Percentiles rank a stretch among this genome's conserved stretches.
These are phyloP conservation scores for Thymus mandschuricus DNA, from an alignment of 257 asterid species.

Conservation along the genomic window DNA sequence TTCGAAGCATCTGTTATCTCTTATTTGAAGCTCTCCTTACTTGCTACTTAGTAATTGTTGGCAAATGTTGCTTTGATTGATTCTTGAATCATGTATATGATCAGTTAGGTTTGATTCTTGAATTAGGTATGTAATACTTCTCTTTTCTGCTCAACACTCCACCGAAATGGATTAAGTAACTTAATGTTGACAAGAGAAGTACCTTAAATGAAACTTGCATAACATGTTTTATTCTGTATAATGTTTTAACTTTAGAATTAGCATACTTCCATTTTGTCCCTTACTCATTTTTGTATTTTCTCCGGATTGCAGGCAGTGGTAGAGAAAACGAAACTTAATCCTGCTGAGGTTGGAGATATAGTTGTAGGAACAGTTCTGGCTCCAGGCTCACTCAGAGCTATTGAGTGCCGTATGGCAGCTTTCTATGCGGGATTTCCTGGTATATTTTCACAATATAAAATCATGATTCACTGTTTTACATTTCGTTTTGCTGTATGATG, in stretches of 20 bases:
- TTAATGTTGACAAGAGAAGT: background rate
- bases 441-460: conserved; percentile 27
- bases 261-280: background rate
- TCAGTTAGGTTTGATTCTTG: background rate
- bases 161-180: background rate
- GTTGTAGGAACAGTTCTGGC: conserved; percentile 91
- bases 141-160: background rate
- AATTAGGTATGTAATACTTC: background rate
- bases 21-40: background rate
- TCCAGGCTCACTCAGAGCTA: conserved; percentile 83
- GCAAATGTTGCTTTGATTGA: background rate
- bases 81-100: conserved; percentile 7
- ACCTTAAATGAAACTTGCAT: background rate
- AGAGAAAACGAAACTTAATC: conserved; percentile 70
- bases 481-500: background rate
- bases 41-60: conserved; percentile 10
- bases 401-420: conserved; percentile 93
- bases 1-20: background rate
- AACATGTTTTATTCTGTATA: background rate
- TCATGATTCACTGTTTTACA: background rate
- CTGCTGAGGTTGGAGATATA: conserved; percentile 89
- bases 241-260: conserved; percentile 11
- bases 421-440: conserved; percentile 96
- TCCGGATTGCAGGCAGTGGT: conserved; percentile 60
- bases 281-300: background rate